Evolutionary conservation across 2,329 filamentous ascomycete genomes (phyloP), one percentile per base, ranked within the genome.

Genomic region (Thelonectria discophora): DNA sequence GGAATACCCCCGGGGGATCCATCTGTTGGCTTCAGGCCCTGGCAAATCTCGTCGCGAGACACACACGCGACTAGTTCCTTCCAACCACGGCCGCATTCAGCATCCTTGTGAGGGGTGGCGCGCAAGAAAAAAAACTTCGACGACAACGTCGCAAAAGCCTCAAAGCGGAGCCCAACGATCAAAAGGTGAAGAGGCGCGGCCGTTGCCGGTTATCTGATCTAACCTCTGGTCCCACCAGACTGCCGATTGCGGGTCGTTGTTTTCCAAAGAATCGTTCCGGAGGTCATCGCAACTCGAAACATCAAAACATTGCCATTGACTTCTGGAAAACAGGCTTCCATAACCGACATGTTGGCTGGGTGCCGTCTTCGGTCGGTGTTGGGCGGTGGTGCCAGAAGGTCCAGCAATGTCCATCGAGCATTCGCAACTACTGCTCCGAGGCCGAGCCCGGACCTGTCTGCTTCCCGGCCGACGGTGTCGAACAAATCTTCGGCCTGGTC

Each of bases 401-500:
- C 18, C 13, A 42, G 30, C 12, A 55, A 45, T 47, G 47, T 43
- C n/a, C 61, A 61, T 24, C 67, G 63, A 21, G 42, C 63, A 13
- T 64, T 72, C 17, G 51, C 63, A 15, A 57, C 60, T 5, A 53
- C 60, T 30, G 55, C 65, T 21, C 51, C 52, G 32, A 45, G 64
- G 18, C 34, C 50, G 45, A 55, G 50, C 11, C 43, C 62, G 20
- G 62, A 64, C 42, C 50, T 49, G 45, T 55, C 54, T n/a, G 56
- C 20, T 12, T 34, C 50, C 46, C 46, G 52, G 37, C 54, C 54
- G 40, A 48, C 57, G n/a, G 55, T 17, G 21, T 34, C 63, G 9
- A 51, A 39, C 18, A 49, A 62, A 37, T 24, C 60, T 11, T 60
- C 59, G 45, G 65, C 65, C 48, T 75, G 72, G 73, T 70, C 72